Percentiles rank a stretch among this genome's conserved stretches.
Evolutionary conservation across 768 basidiomycete genomes (phyloP).

Genomic region (Hericium rajendrae): DNA sequence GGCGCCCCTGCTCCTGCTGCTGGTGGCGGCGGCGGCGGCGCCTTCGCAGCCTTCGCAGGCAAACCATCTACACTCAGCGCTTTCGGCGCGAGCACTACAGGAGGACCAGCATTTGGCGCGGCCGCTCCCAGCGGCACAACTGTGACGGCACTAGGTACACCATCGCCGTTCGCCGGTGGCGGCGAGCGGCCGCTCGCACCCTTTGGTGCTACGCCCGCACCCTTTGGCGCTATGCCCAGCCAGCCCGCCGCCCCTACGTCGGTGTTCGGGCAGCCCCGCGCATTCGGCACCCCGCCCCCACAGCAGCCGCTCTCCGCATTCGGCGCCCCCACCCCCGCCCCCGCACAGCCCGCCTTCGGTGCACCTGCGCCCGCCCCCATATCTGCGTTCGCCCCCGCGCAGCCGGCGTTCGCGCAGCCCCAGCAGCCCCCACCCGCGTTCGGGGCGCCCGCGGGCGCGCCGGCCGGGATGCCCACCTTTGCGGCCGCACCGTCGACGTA

Average conservation of each 20-base stretch:
- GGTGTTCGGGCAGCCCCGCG: constrained; percentile 11
- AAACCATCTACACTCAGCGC: neutral
- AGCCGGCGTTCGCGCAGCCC: constrained; percentile 5
- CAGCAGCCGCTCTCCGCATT: constrained; percentile 5
- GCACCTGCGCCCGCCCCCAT: constrained; percentile 30
- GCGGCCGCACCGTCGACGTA: constrained; percentile 24
- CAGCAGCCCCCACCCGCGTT: constrained; percentile 4
- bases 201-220: neutral
- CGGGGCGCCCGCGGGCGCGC: no score
- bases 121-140: neutral
- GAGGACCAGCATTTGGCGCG: neutral
- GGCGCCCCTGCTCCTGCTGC: neutral
- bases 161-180: neutral
- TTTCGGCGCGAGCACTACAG: constrained; percentile 8
- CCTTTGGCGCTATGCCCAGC: neutral
- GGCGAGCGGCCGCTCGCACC: neutral
- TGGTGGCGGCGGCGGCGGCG: neutral
- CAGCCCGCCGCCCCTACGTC: neutral
- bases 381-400: constrained; percentile 37
- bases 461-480: no score
- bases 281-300: neutral
- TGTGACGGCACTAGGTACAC: neutral
- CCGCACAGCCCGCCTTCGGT: constrained; percentile 37
- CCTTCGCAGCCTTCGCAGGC: neutral
- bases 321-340: neutral